These are phyloP conservation scores for Ogataea populi-albae DNA, from an alignment of 805 yeast genomes.

Conservation along the genomic window DNA sequence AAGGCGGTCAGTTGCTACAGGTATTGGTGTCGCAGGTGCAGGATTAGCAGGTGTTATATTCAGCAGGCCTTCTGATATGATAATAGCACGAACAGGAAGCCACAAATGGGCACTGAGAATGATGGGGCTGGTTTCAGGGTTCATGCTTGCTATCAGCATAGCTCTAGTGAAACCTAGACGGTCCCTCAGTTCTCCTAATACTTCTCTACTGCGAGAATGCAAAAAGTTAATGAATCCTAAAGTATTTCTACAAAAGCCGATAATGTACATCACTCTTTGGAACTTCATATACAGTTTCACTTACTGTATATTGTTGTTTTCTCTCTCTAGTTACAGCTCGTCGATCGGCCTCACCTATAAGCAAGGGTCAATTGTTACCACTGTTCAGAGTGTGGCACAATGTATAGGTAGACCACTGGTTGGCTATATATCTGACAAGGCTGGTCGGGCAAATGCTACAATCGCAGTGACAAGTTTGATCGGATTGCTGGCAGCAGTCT, in stretches of 20 bases:
- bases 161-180: constrained; percentile 23
- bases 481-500: constrained; percentile 40
- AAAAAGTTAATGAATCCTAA: constrained; percentile 14
- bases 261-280: constrained; percentile 25
- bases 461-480: constrained; percentile 34
- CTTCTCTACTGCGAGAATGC: constrained; percentile 20
- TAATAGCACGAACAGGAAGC: constrained; percentile 40
- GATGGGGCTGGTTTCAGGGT: constrained; percentile 35
- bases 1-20: constrained; percentile 44
- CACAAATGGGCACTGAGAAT: constrained; percentile 48
- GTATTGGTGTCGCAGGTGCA: constrained; percentile 48
- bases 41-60: constrained; percentile 53
- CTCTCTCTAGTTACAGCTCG: constrained; percentile 47
- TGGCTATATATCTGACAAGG: constrained; percentile 44
- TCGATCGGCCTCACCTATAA: constrained; percentile 45
- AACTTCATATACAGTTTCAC: constrained; percentile 27
- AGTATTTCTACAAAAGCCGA: constrained; percentile 20
- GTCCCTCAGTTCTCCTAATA: constrained; percentile 20
- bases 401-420: constrained; percentile 48
- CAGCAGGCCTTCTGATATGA: constrained; percentile 40
- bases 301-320: constrained; percentile 39
- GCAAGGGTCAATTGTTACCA: constrained; percentile 47
- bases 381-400: constrained; percentile 47
- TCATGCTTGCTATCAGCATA: constrained; percentile 19
- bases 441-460: constrained; percentile 48